Base-by-base conservation (phyloP, 2,329 filamentous ascomycete species). In the Fusarium foetens region DNA sequence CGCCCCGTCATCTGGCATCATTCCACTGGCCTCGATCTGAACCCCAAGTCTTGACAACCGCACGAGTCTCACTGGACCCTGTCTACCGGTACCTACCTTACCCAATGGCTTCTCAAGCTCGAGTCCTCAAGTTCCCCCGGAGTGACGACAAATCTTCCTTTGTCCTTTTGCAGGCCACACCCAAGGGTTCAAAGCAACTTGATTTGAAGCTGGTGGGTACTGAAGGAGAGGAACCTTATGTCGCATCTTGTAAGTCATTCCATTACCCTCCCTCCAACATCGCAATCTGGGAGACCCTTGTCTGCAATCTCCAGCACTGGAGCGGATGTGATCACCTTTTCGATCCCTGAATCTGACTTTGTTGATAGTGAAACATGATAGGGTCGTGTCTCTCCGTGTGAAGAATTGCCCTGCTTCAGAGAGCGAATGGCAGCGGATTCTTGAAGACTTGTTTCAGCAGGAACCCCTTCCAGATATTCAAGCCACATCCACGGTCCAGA, bases 181-280 rank as follows among this genome's bases (percentile, higher is more conserved):
- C 86, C 27, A 85, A 80, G 61, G 84, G 83, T 41, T 81, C 83
- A 39, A 85, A 84, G 63, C 85, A 86, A 3, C 82, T 94, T 35
- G 91, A 94, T 79, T 80, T 93, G 51, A 90, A 89, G 77, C 80
- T 94, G 35, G 84, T 91, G 38, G 92, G 88, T 38, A 94, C 92
- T 35, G 92, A 94, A 75, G 89, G 89, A 60, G 86, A 88, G 62
- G 86, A 85, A 52, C 86, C 90, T 11, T 93, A 90, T 80, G 83
- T 85, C 45, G 80, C 85, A 62, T 85, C 85, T 68, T 81, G 90
- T 91, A 84, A 86, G 88, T 85, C 71, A 66, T 72, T 58, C 64
- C 71, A 69, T 76, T 52, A 35, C 63, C 57, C 49, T 53, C 33
- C 59, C 48, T 68, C 66, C 45, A 52, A 31, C 48, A 63, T 64